A percentile compares a stretch with the other conserved stretches of the same genome.
Evolutionary conservation across 768 basidiomycete genomes (phyloP).

Genomic region (Tricholoma hemisulphureum): DNA sequence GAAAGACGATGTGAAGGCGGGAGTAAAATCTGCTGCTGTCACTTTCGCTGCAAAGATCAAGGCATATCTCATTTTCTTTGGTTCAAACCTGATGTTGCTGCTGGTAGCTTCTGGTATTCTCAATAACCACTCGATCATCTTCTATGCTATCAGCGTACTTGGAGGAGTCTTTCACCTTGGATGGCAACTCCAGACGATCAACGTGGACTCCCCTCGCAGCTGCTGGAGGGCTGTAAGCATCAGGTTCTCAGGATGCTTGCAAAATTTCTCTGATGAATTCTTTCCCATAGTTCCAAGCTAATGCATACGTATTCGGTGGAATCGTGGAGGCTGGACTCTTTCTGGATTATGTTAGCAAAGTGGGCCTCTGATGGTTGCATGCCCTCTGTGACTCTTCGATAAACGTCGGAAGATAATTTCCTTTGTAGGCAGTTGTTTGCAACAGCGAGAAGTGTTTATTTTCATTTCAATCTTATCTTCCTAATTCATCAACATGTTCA

Average conservation of each 20-base stretch:
- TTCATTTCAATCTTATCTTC: too few relatives aligned
- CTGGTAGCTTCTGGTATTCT: conserved; percentile 11
- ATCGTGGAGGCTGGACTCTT: too few relatives aligned
- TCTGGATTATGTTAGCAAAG: too few relatives aligned
- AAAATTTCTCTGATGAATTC: background rate
- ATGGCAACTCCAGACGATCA: conserved; percentile 7
- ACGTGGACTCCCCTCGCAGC: conserved; percentile 14
- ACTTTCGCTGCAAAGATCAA: conserved; percentile 15
- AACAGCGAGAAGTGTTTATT: too few relatives aligned
- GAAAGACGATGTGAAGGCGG: conserved; percentile 45
- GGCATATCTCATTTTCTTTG: conserved; percentile 12
- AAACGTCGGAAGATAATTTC: too few relatives aligned
- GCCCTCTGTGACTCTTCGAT: too few relatives aligned
- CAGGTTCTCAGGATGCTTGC: background rate
- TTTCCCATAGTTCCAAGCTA: conserved; percentile 18
- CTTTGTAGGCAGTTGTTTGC: too few relatives aligned
- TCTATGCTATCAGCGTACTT: conserved; percentile 11
- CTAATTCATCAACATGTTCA: too few relatives aligned
- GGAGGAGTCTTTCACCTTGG: conserved; percentile 12
- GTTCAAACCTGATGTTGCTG: conserved; percentile 9
- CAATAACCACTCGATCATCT: conserved; percentile 14
- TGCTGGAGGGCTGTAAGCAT: conserved; percentile 15
- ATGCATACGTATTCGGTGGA: conserved; percentile 18
- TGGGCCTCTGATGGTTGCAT: too few relatives aligned
- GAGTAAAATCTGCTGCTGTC: conserved; percentile 17